A percentile compares a stretch with the other conserved stretches of the same genome.
phyloP scores from a whole-genome alignment of 768 basidiomycete genomes.

The Leucocoprinus birnbaumii region DNA sequence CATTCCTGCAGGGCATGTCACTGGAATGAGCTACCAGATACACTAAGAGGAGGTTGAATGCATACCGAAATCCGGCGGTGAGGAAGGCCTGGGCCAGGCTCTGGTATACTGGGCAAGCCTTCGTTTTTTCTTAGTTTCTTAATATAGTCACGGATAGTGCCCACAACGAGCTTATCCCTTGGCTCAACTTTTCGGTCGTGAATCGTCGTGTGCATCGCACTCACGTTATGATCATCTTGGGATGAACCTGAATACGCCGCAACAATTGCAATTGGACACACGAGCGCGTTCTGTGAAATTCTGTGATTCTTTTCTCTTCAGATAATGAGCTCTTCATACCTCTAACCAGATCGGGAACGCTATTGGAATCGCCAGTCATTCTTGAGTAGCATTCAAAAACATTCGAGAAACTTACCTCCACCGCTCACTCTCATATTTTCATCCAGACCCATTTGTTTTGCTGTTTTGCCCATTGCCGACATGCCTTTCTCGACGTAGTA shows the following conservation, averaged over 20 bases:
- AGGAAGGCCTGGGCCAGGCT: constrained; percentile 20
- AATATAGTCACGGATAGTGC: constrained; percentile 66
- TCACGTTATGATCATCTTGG: constrained; percentile 74
- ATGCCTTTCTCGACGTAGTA: constrained; percentile 87
- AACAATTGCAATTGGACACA: constrained; percentile 76
- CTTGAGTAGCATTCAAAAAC: background rate
- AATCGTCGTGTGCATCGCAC: constrained; percentile 18
- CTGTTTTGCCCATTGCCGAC: constrained; percentile 78
- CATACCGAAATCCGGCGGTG: constrained; percentile 28
- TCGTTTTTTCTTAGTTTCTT: constrained; percentile 49
- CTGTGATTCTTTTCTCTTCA: background rate
- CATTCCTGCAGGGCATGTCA: constrained; percentile 1
- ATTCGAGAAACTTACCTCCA: constrained; percentile 56
- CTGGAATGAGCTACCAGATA: background rate
- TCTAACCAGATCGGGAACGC: constrained; percentile 87
- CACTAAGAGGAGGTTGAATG: background rate
- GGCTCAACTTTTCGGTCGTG: background rate
- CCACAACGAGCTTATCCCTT: constrained; percentile 52
- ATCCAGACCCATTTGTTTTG: constrained; percentile 68
- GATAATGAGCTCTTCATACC: constrained; percentile 32
- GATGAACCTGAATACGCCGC: constrained; percentile 83
- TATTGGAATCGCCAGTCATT: constrained; percentile 24
- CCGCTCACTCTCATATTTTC: constrained; percentile 65
- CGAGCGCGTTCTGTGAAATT: constrained; percentile 63
- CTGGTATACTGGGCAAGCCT: constrained; percentile 29